phyloP scores from a whole-genome alignment of 1,139 yeast genomes.

The Suhomyces wounanorum region DNA sequence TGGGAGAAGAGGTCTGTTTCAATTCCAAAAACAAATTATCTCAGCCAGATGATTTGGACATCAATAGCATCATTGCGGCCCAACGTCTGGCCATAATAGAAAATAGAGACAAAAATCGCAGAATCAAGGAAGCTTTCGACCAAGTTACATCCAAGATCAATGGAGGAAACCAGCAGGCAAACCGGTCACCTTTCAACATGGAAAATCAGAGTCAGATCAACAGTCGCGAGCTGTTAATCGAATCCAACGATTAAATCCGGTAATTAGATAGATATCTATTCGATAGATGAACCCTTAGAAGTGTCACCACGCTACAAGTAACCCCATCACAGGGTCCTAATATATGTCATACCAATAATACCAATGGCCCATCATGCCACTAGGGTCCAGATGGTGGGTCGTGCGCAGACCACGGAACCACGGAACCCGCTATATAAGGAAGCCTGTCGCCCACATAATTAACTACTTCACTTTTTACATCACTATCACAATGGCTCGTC shows the following conservation, averaged over 20 bases:
- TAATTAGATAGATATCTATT: not conserved
- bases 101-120: conserved; percentile 40
- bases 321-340: not conserved
- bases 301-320: not conserved
- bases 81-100: conserved; percentile 46
- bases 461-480: not conserved
- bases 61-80: conserved; percentile 44
- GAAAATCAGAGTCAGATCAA: conserved; percentile 35
- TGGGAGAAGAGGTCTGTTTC: conserved; percentile 45
- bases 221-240: conserved; percentile 17
- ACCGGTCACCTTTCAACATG: conserved; percentile 21
- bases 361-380: not conserved
- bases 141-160: conserved; percentile 10
- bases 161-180: not conserved
- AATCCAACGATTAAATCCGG: not conserved
- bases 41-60: conserved; percentile 45
- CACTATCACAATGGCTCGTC: conserved; percentile 63
- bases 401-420: conserved; percentile 11
- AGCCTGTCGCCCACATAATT: conserved; percentile 6
- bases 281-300: not conserved
- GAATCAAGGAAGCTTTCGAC: conserved; percentile 37
- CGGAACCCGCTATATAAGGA: conserved; percentile 12
- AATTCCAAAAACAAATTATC: conserved; percentile 38
- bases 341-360: not conserved
- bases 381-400: not conserved